These are phyloP conservation scores for Globisporangium radiosum DNA, from an alignment of 352 stramenopile genomes.

Conservation along the genomic window DNA sequence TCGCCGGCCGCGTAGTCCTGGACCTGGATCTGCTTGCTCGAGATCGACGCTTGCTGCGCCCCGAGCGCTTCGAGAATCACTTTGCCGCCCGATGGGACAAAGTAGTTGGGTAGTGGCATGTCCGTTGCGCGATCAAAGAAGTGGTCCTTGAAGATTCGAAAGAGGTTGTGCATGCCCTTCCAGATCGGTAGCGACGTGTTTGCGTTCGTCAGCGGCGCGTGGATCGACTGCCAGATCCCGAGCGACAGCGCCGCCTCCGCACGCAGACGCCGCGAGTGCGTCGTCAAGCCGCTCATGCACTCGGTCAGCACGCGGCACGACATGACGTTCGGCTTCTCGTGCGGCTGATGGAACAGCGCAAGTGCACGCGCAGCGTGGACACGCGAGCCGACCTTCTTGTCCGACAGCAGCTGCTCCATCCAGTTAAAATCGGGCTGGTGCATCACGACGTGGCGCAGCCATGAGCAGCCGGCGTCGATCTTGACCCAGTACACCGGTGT, in stretches of 20 bases:
- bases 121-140: slow-evolving; percentile 78
- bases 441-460: slow-evolving; percentile 80
- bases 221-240: slow-evolving; percentile 82
- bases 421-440: slow-evolving; percentile 86
- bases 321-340: slow-evolving; percentile 86
- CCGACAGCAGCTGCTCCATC: slow-evolving; percentile 81
- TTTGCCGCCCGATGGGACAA: slow-evolving; percentile 76
- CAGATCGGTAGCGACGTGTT: slow-evolving; percentile 78
- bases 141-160: slow-evolving; percentile 87
- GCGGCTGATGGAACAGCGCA: slow-evolving; percentile 67
- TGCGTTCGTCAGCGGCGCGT: slow-evolving; percentile 73
- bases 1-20: slow-evolving; percentile 81
- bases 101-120: slow-evolving; percentile 86
- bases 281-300: slow-evolving; percentile 81
- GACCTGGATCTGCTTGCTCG: slow-evolving; percentile 81
- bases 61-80: slow-evolving; percentile 72
- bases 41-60: slow-evolving; percentile 75
- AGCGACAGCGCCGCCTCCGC: slow-evolving; percentile 71
- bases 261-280: slow-evolving; percentile 66
- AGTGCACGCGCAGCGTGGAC: slow-evolving; percentile 72
- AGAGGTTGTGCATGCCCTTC: slow-evolving; percentile 83
- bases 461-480: slow-evolving; percentile 71
- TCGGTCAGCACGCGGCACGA: slow-evolving; percentile 78
- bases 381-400: slow-evolving; percentile 79
- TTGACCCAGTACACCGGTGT: slow-evolving; percentile 86